These are phyloP conservation scores for Cyclotella cryptica DNA, from an alignment of 108 stramenopile species.

Conservation along the genomic window DNA sequence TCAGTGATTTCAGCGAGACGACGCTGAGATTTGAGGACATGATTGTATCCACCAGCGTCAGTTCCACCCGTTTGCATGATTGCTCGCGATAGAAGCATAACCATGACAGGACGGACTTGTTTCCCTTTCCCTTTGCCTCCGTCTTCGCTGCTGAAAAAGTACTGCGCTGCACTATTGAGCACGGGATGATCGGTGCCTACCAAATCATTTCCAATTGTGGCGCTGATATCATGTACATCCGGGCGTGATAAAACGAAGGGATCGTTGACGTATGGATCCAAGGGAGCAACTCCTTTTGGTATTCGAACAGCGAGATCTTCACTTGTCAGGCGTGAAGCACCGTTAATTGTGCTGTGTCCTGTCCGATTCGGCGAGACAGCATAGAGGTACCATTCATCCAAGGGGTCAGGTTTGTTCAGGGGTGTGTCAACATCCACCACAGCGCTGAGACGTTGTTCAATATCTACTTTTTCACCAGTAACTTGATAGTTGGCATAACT, in stretches of 20 bases:
- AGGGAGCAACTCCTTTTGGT: conserved; percentile 56
- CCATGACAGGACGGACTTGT: conserved; percentile 89
- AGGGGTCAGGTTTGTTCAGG: conserved; percentile 68
- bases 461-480: conserved; percentile 27
- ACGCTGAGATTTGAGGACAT: conserved; percentile 77
- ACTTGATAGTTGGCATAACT: neutral
- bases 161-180: conserved; percentile 80
- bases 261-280: conserved; percentile 61
- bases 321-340: conserved; percentile 3
- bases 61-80: conserved; percentile 55
- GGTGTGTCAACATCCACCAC: conserved; percentile 55
- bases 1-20: conserved; percentile 98
- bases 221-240: conserved; percentile 75
- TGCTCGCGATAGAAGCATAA: conserved; percentile 85
- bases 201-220: conserved; percentile 81
- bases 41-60: conserved; percentile 14
- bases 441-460: conserved; percentile 42
- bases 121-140: conserved; percentile 71
- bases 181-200: conserved; percentile 87
- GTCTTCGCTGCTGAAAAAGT: conserved; percentile 79
- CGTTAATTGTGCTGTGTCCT: conserved; percentile 6
- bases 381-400: conserved; percentile 76
- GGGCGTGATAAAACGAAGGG: conserved; percentile 69
- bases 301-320: conserved; percentile 41
- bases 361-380: conserved; percentile 48